phyloP scores from a whole-genome alignment of 352 stramenopile species.

The Phytophthora cactorum region DNA sequence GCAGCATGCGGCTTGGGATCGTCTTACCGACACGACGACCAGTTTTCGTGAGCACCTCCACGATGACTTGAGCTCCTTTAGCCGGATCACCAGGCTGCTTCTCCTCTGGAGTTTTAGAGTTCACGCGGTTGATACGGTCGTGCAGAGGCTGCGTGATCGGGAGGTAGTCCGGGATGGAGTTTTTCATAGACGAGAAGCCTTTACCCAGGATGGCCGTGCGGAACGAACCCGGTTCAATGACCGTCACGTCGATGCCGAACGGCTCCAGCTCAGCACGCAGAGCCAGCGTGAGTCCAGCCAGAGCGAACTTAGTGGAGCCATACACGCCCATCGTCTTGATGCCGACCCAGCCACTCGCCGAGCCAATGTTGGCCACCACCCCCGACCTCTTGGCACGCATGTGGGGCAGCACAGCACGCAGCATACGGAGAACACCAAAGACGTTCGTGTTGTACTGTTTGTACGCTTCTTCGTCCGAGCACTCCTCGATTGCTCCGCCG shows the following conservation, averaged over 20 bases:
- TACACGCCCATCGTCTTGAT: conserved; percentile 47
- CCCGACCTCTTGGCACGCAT: conserved; percentile 50
- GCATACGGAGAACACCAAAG: conserved; percentile 41
- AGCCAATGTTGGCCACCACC: conserved; percentile 55
- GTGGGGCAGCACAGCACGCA: conserved; percentile 49
- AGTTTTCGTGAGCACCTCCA: conserved; percentile 44
- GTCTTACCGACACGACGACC: conserved; percentile 41
- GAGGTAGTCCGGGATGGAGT: conserved; percentile 39
- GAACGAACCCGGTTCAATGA: conserved; percentile 56
- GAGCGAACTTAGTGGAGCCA: conserved; percentile 46
- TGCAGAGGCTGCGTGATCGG: conserved; percentile 34
- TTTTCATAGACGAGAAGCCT: conserved; percentile 36
- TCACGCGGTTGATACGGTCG: conserved; percentile 26
- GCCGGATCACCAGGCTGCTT: conserved; percentile 42
- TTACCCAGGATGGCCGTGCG: conserved; percentile 48
- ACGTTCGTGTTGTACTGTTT: conserved; percentile 54
- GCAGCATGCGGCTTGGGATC: conserved; percentile 40
- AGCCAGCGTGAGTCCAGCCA: conserved; percentile 42
- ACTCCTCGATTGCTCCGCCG: conserved; percentile 55
- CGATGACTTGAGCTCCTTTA: conserved; percentile 42
- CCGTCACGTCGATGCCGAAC: conserved; percentile 52
- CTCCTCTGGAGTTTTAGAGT: conserved; percentile 2
- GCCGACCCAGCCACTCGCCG: conserved; percentile 32
- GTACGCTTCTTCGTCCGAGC: conserved; percentile 40
- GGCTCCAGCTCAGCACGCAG: conserved; percentile 39